Evolutionary conservation across 163 green algal genomes (phyloP).

Genomic region (Scenedesmus sp.): DNA sequence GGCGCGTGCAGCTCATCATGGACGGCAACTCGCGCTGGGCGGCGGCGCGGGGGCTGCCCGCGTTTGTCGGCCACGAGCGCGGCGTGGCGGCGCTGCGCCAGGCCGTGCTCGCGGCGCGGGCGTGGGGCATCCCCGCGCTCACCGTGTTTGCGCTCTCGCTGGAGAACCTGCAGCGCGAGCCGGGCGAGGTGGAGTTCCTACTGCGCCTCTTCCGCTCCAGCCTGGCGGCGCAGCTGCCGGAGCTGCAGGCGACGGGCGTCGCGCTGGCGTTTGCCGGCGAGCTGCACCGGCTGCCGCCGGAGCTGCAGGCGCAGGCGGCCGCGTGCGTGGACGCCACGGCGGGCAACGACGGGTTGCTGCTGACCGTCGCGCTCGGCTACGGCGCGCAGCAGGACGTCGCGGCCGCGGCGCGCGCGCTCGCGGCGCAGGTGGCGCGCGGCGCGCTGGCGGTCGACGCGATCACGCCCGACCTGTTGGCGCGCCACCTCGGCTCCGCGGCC

Average conservation of each 20-base stretch:
- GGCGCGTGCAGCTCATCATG: conserved; percentile 69
- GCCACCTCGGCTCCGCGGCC: conserved; percentile 50
- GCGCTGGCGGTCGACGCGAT: conserved; percentile 61
- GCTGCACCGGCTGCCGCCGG: conserved; percentile 48
- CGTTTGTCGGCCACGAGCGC: conserved; percentile 57
- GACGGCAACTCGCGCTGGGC: conserved; percentile 84
- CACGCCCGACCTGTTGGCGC: conserved; percentile 51
- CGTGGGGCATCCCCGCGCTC: conserved; percentile 67
- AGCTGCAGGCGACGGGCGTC: conserved; percentile 55
- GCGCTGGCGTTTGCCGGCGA: conserved; percentile 70
- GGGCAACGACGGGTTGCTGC: conserved; percentile 60
- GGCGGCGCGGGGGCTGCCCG: conserved; percentile 34
- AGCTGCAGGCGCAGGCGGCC: conserved; percentile 47
- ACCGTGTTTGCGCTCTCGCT: conserved; percentile 82
- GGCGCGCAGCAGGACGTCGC: conserved; percentile 80
- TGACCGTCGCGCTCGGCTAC: conserved; percentile 87
- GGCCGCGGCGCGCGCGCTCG: conserved; percentile 65
- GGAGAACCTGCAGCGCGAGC: conserved; percentile 79
- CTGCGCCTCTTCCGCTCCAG: conserved; percentile 66
- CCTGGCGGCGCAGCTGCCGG: conserved; percentile 48
- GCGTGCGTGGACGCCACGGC: conserved; percentile 62
- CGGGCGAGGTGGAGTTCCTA: conserved; percentile 72
- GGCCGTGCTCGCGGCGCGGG: conserved; percentile 52
- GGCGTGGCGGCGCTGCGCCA: conserved; percentile 60
- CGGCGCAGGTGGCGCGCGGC: conserved; percentile 57